Evolutionary conservation across 2,329 filamentous ascomycete genomes (phyloP).

Genomic region (Xylaria sp.): DNA sequence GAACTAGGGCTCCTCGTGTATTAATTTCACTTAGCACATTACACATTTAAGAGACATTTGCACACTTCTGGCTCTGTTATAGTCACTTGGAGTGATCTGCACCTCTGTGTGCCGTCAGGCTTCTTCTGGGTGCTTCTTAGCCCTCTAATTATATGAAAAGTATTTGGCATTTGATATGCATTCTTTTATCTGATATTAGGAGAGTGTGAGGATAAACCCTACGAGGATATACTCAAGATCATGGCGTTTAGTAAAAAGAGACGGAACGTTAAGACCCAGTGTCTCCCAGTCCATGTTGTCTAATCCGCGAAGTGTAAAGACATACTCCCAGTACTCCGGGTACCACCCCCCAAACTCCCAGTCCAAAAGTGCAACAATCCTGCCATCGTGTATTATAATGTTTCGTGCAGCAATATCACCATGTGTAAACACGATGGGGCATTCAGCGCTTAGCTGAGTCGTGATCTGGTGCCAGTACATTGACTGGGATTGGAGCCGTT

Average conservation of each 20-base stretch:
- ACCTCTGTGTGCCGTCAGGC: too few species aligned
- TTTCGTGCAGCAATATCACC: constrained; percentile 23
- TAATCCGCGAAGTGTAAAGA: constrained; percentile 14
- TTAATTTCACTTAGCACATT: too few species aligned
- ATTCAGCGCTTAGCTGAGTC: constrained; percentile 14
- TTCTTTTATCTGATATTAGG: neutral
- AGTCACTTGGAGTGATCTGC: too few species aligned
- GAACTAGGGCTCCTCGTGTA: too few species aligned
- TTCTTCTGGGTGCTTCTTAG: too few species aligned
- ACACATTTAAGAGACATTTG: too few species aligned
- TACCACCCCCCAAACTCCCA: constrained; percentile 27
- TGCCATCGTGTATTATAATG: constrained; percentile 17
- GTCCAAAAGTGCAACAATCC: constrained; percentile 23
- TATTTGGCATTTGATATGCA: neutral
- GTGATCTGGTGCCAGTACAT: constrained; percentile 25
- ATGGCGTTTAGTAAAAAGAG: constrained; percentile 21
- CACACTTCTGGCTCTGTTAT: too few species aligned
- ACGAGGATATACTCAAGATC: constrained; percentile 27
- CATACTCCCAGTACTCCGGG: constrained; percentile 25
- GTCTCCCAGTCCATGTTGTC: constrained; percentile 25
- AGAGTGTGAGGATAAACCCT: constrained; percentile 6
- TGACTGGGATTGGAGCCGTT: constrained; percentile 2
- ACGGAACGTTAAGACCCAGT: constrained; percentile 9
- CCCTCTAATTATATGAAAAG: neutral
- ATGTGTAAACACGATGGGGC: constrained; percentile 21